A percentile compares a stretch with the other conserved stretches of the same genome.
These are phyloP conservation scores for Spergularia marina DNA, from an alignment of 148 eudicot species.

Conservation along the genomic window DNA sequence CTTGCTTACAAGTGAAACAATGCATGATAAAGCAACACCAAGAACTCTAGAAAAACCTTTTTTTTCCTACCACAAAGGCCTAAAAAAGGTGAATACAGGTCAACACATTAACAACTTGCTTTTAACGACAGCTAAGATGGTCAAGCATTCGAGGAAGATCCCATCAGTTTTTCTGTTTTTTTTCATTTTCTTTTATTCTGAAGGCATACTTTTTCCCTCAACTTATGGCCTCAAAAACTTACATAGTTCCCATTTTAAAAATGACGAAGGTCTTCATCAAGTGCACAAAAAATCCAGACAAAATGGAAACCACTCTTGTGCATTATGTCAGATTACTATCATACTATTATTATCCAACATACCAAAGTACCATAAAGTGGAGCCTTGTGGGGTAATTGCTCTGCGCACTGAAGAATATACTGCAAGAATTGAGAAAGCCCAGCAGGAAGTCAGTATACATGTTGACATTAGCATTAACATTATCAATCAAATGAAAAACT, in stretches of 20 bases:
- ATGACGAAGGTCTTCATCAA: not conserved
- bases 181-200: not conserved
- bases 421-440: constrained; percentile 29
- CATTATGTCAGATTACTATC: no score
- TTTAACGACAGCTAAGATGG: constrained; percentile 6
- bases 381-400: constrained; percentile 93
- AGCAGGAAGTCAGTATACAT: constrained; percentile 10
- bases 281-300: not conserved
- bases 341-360: constrained; percentile 15
- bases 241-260: not conserved
- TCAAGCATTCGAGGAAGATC: constrained; percentile 1
- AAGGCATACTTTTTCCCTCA: not conserved
- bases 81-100: not conserved
- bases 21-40: not conserved
- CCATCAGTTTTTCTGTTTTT: not conserved
- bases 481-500: not conserved
- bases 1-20: no score
- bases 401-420: constrained; percentile 85
- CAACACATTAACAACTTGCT: not conserved
- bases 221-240: not conserved
- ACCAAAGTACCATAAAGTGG: constrained; percentile 94
- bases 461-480: not conserved
- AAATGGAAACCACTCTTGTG: not conserved
- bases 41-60: not conserved
- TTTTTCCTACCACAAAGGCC: constrained; percentile 2